Evolutionary conservation across 148 eudicot species (phyloP), one percentile per base, ranked within the genome.

Genomic region (Rhododendron kiyosumense): DNA sequence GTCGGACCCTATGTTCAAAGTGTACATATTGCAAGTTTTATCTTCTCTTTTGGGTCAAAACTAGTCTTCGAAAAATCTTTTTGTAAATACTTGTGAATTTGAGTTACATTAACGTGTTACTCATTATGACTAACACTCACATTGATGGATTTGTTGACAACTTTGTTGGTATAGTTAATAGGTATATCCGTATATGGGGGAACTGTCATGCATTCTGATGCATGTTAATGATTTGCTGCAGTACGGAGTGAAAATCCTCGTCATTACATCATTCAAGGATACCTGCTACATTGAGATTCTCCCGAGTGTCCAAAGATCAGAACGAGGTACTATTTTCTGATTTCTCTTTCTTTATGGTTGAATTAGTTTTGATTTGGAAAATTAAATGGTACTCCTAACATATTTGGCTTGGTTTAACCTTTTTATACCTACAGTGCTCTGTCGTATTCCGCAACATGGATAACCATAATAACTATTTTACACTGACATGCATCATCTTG

Each of bases 271-370:
- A 87, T 96, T 94, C 89, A 95, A 94, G 92, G 98, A 95, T 81
- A 96, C 98, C 82, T 96, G 98, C 88, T 94, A 94, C 88, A 94
- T 94, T 87, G 99, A 95, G 93, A 96, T 96, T 86, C 90, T 96
- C 85, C 99, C 99, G 0, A 95, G 92, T 88, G 92, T 88, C 83
- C 95, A 94, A 87, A 93, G 92, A 90, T 96, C 99, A 75, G 92
- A 93, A 81, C 90, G 98, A 92, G 96, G 99, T 95, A 85, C 46
- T 18, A 67, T 41, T 79, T 78, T 57, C 63, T 22, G 76, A 45
- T 81, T 28, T 28, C 85, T 57, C 18, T 73, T 81, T 86, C 26
- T 14, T 86, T 77, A 51, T n/a, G 67, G n/a, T 26, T 34, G 20
- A 51, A 14, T 24, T 54, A 38, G 38, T 54, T 77, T 34, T 30